Evolutionary conservation across 2,329 filamentous ascomycete species (phyloP), one percentile per base, ranked within the genome.

Genomic region (Penicillium sp.): DNA sequence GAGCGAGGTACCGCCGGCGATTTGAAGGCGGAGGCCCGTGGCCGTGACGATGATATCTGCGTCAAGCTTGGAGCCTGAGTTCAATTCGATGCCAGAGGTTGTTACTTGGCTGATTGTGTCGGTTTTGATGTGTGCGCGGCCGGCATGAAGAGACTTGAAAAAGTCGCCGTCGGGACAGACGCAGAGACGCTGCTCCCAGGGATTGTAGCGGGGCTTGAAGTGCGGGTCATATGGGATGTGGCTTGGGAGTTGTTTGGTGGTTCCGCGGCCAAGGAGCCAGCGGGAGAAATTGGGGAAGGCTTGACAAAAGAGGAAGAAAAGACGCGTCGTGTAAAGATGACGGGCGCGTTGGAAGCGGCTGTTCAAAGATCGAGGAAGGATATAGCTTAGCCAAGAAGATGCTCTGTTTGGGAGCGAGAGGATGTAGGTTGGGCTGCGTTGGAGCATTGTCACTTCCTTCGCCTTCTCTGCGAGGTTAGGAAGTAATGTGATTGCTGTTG

Each of bases 401-500:
- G 65, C 64, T 18, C 29, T 21, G 15, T 75, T 71, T 0, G 77
- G 69, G 1, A 82, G 56, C n/a, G 80, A 73, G 36, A 86, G 52
- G 48, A 91, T 77, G 62, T 88, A 91, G 0, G 79, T 81, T 0
- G 89, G 90, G 28, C 84, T 89, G 46, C 89, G 82, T 70, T 94
- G 89, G 2, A 94, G 77, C 81, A 92, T 89, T 1, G 87, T 91
- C 12, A 90, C 83, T 15, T 81, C 15, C 77, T 4, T 70, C 4
- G 86, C 87, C 24, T 79, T 82, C 42, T 86, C 74, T 0, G 84
- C 82, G 21, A 94, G 72, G 41, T 76, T 80, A 0, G 89, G 89
- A 2, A 94, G 65, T 0, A 95, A 77, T 0, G 89, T 92, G 36
- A 92, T 73, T 8, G 89, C 86, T 0, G 89, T 94, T 1, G 89